phyloP scores from a whole-genome alignment of 225 moss, liverwort and hornwort genomes.

The Marchantia polymorpha region DNA sequence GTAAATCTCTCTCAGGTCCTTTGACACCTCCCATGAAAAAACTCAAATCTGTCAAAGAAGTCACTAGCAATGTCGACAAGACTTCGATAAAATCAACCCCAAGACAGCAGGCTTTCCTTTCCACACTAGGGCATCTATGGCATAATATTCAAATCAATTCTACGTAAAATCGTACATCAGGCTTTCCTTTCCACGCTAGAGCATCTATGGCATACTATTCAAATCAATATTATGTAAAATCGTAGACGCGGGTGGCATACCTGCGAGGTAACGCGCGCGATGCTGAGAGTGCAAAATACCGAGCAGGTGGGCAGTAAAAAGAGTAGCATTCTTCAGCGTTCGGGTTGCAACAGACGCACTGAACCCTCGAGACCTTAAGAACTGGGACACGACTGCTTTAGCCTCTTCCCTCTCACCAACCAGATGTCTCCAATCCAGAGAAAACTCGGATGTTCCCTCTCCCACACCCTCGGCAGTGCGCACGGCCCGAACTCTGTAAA shows the following conservation, averaged over 20 bases:
- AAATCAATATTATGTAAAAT: too few species aligned
- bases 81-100: too few species aligned
- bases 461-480: constrained; percentile 14
- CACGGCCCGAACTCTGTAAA: neutral
- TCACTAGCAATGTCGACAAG: too few species aligned
- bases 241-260: neutral
- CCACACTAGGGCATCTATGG: too few species aligned
- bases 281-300: constrained; percentile 21
- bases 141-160: too few species aligned
- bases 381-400: constrained; percentile 11
- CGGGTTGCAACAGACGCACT: constrained; percentile 5
- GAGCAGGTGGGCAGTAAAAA: constrained; percentile 16
- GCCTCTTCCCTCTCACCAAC: constrained; percentile 17
- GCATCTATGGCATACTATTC: too few species aligned
- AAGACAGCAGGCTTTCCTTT: too few species aligned
- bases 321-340: constrained; percentile 13
- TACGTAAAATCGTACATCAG: too few species aligned
- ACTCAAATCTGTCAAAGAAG: too few species aligned
- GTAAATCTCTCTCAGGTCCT: too few species aligned
- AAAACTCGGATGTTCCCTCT: constrained; percentile 20
- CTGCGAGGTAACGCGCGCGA: constrained; percentile 9
- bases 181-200: too few species aligned
- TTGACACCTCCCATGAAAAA: too few species aligned
- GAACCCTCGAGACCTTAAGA: constrained; percentile 18
- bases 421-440: constrained; percentile 19